Percentiles rank a stretch among this genome's conserved stretches.
phyloP scores from a whole-genome alignment of 163 green algal genomes.

The Scenedesmus sp. region DNA sequence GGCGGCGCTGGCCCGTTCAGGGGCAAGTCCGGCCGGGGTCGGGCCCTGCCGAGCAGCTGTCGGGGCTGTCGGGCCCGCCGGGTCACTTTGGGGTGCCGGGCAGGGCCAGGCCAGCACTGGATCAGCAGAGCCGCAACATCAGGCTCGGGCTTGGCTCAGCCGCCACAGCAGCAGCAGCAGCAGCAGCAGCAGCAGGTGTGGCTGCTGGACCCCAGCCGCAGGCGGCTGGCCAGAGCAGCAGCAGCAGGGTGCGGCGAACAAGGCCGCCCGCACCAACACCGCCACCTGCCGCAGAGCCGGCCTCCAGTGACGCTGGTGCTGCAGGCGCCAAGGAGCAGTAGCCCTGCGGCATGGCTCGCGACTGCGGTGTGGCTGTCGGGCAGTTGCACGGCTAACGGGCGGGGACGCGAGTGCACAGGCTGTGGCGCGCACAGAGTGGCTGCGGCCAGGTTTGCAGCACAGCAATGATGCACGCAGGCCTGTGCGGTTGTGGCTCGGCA shows the following conservation, averaged over 20 bases:
- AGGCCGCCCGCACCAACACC: not conserved
- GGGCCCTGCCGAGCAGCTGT: not conserved
- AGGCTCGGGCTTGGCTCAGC: not conserved
- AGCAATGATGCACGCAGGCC: too few species aligned
- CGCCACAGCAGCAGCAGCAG: constrained; percentile 21
- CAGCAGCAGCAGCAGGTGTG: constrained; percentile 27
- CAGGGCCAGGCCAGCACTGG: not conserved
- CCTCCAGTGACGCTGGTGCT: not conserved
- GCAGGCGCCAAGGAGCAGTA: not conserved
- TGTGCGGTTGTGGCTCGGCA: too few species aligned
- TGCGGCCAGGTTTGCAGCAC: too few species aligned
- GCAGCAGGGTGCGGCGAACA: constrained; percentile 2
- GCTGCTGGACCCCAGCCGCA: not conserved
- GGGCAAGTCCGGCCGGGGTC: not conserved
- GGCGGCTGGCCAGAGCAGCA: not conserved
- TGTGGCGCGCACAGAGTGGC: too few species aligned
- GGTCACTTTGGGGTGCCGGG: constrained; percentile 9
- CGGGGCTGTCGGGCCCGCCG: not conserved
- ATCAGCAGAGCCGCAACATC: constrained; percentile 24
- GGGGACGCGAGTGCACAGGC: too few species aligned
- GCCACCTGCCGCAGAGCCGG: not conserved
- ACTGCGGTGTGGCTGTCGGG: too few species aligned
- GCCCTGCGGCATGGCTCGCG: too few species aligned
- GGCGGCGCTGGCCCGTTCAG: not conserved
- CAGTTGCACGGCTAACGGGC: too few species aligned